Base-by-base conservation (phyloP, 2,329 filamentous ascomycete species). In the Akanthomyces dipterigenus region DNA sequence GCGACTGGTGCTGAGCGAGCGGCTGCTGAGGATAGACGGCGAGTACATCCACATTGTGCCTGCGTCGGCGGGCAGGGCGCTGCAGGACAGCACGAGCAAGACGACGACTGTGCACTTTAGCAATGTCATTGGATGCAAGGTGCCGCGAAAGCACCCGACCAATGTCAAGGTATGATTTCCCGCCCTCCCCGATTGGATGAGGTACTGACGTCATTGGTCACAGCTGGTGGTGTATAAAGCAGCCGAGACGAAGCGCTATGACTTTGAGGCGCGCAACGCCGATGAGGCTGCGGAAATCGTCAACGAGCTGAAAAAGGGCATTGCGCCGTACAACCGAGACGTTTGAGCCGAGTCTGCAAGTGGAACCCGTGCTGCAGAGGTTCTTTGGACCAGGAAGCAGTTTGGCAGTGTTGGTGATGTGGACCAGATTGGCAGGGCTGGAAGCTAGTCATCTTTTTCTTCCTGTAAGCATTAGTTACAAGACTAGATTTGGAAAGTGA, bases 1-100 rank as follows among this genome's bases (percentile, higher is more conserved):
- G 82, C 86, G 89, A 26, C 88, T 95, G 67, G 87, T 90, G 46
- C 83, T 88, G 69, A 89, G 90, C 63, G 88, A 92, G 67, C 85
- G 89, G 62, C 84, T 91, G 11, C 78, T 95, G 46, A 86, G 89
- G 51, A 90, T 96, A 65, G 90, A 93, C 67, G 89, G 89, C 63
- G 91, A 96, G 71, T 95, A 93, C 72, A 85, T 96, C 64, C 90
- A 93, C 73, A 91, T 96, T 67, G 88, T 91, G 82, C 89, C 90
- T 28, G 80, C 84, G 1, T 83, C 83, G 2, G 82, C 82, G 11
- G 86, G 87, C 42, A 90, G 89, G 70, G 83, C 85, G 12, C 76
- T 86, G 62, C 82, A 85, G 63, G 85, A 88, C 61, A 81, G 80
- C 24, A 81, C 79, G 60, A 84, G 84, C 40, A 92, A 91, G 76